Percentiles rank a stretch among this genome's conserved stretches.
These are phyloP conservation scores for Ustilago curta DNA, from an alignment of 1,284 basidiomycete species.

Conservation along the genomic window DNA sequence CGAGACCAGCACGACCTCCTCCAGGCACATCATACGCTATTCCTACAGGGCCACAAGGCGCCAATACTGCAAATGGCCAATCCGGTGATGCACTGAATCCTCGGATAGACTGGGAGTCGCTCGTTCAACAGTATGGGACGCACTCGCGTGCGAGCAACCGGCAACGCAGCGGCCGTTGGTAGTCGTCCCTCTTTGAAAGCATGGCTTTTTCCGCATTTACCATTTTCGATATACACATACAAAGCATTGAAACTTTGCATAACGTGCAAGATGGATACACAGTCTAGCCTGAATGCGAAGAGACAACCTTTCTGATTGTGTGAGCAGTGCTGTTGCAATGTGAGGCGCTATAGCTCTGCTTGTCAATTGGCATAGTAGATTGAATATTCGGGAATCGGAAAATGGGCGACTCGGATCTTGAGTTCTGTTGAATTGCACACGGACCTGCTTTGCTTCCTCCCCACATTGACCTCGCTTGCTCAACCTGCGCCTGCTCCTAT, in stretches of 20 bases:
- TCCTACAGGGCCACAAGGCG: neutral
- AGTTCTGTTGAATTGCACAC: conserved; percentile 1
- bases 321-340: neutral
- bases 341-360: neutral
- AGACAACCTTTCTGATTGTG: neutral
- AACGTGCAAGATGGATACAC: neutral
- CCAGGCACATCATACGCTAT: neutral
- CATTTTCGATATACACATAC: conserved; percentile 3
- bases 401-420: neutral
- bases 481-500: neutral
- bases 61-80: neutral
- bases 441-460: conserved; percentile 9
- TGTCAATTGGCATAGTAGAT: neutral
- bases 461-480: neutral
- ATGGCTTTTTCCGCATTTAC: conserved; percentile 13
- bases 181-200: neutral
- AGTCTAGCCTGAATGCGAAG: neutral
- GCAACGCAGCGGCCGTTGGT: conserved; percentile 23
- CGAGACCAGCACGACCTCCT: neutral
- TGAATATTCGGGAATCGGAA: conserved; percentile 9
- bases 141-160: neutral
- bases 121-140: conserved; percentile 22
- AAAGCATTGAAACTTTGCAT: neutral
- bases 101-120: conserved; percentile 29
- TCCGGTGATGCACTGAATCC: conserved; percentile 21